Evolutionary conservation across 108 stramenopile genomes (phyloP).

Genomic region (Cylindrotheca closterium): DNA sequence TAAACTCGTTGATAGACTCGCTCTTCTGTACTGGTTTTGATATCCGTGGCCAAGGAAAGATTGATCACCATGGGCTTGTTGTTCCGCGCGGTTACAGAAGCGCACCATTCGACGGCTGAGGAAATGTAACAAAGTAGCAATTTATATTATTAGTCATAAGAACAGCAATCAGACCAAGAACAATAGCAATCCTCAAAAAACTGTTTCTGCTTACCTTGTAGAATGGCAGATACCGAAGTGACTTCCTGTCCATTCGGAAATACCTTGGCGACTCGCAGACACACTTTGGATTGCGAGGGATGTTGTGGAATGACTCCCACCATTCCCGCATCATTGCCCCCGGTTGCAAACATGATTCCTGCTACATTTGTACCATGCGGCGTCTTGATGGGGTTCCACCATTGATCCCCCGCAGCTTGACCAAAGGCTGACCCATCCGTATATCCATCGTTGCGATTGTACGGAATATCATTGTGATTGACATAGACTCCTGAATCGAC

Average conservation of each 20-base stretch:
- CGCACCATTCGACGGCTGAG: slow-evolving; percentile 42
- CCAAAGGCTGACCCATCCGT: too few relatives aligned
- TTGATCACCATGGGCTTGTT: slow-evolving; percentile 58
- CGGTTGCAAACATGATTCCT: slow-evolving; percentile 53
- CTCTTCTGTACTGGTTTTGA: slow-evolving; percentile 9
- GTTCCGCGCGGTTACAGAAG: slow-evolving; percentile 31
- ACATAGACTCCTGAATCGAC: too few relatives aligned
- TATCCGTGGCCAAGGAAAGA: slow-evolving; percentile 48
- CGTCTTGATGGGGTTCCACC: too few relatives aligned
- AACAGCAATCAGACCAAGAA: neutral
- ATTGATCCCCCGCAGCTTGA: too few relatives aligned
- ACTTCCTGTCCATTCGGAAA: slow-evolving; percentile 12
- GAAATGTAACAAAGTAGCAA: too few relatives aligned
- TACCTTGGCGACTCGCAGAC: too few relatives aligned
- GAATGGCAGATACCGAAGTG: neutral
- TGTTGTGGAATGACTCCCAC: slow-evolving; percentile 44
- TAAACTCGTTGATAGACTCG: neutral
- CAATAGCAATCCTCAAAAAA: too few relatives aligned
- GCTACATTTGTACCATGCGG: slow-evolving; percentile 43
- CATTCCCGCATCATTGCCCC: slow-evolving; percentile 45
- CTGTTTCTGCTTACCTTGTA: neutral
- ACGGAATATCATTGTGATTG: too few relatives aligned
- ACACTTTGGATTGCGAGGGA: too few relatives aligned
- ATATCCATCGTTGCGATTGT: too few relatives aligned
- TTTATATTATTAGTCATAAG: too few relatives aligned